These are phyloP conservation scores for Phytophthora agathidicida DNA, from an alignment of 352 stramenopile genomes.

Conservation along the genomic window DNA sequence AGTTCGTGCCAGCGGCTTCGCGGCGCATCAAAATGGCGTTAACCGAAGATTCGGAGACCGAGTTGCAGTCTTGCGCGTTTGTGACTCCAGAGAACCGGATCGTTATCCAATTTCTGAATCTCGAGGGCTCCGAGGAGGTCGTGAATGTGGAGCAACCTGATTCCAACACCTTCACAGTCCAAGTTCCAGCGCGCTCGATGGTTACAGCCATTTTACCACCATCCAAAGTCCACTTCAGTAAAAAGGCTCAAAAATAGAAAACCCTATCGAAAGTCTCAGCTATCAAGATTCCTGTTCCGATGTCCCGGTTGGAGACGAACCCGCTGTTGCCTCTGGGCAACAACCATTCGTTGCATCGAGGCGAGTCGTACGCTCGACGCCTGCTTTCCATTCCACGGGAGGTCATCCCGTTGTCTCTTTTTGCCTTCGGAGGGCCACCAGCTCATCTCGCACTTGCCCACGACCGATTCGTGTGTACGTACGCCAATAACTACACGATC, in stretches of 20 bases:
- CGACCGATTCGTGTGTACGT: constrained; percentile 82
- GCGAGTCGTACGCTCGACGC: constrained; percentile 51
- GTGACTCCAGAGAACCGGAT: constrained; percentile 47
- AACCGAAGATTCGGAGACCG: constrained; percentile 21
- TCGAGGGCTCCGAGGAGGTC: constrained; percentile 38
- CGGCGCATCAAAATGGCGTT: constrained; percentile 39
- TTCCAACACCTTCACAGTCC: constrained; percentile 15
- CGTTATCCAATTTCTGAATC: constrained; percentile 47
- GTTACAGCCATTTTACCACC: constrained; percentile 22
- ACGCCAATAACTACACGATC: not conserved
- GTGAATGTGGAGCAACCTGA: constrained; percentile 33
- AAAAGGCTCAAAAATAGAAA: too few species aligned
- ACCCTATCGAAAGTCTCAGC: not conserved
- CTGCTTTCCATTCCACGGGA: constrained; percentile 60
- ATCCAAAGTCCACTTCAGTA: constrained; percentile 5
- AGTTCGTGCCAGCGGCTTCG: constrained; percentile 62
- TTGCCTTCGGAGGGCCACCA: constrained; percentile 70
- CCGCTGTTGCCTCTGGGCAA: constrained; percentile 29
- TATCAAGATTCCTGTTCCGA: constrained; percentile 15
- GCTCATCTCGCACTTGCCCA: constrained; percentile 68
- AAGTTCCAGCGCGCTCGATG: constrained; percentile 17
- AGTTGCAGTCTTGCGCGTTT: constrained; percentile 49
- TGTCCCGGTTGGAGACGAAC: constrained; percentile 22
- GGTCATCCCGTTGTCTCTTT: constrained; percentile 64
- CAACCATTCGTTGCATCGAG: constrained; percentile 20